Conservation (phyloP, 2,329 filamentous ascomycete species). For the Ascosphaera aggregata region DNA sequence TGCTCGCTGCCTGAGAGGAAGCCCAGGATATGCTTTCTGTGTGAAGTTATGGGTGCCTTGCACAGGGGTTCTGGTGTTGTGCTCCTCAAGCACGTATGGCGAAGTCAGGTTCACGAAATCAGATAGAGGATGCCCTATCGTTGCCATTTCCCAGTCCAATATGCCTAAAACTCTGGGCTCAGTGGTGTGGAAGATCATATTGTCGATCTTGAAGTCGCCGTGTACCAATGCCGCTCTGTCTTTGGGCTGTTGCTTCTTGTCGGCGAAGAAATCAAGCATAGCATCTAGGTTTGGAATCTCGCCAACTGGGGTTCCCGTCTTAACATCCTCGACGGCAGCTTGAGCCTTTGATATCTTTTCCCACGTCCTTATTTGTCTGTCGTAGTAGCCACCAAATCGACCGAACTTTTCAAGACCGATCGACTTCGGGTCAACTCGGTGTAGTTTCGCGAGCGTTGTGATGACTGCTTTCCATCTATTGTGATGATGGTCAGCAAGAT, state of each 20-base stretch:
- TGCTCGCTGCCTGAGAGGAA: constrained; percentile 35
- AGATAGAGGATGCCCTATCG: constrained; percentile 82
- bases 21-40: constrained; percentile 38
- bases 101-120: constrained; percentile 59
- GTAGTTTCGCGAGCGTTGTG: constrained; percentile 62
- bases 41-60: constrained; percentile 29
- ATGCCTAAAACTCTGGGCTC: constrained; percentile 78
- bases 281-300: constrained; percentile 64
- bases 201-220: constrained; percentile 93
- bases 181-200: constrained; percentile 71
- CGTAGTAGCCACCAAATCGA: constrained; percentile 54
- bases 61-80: constrained; percentile 15
- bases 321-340: constrained; percentile 48
- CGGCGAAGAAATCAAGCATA: constrained; percentile 54
- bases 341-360: constrained; percentile 55
- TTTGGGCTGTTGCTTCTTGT: constrained; percentile 43
- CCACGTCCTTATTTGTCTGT: constrained; percentile 68
- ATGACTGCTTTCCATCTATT: constrained; percentile 60
- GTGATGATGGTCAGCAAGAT: background rate
- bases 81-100: constrained; percentile 11
- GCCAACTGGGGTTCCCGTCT: constrained; percentile 54
- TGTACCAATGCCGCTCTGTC: constrained; percentile 68
- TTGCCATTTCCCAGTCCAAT: constrained; percentile 97
- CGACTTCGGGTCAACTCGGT: constrained; percentile 42
- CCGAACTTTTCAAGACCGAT: constrained; percentile 55